Evolutionary conservation across 176 grass and related monocot species (phyloP).

Genomic region (Puccinellia tenuiflora): DNA sequence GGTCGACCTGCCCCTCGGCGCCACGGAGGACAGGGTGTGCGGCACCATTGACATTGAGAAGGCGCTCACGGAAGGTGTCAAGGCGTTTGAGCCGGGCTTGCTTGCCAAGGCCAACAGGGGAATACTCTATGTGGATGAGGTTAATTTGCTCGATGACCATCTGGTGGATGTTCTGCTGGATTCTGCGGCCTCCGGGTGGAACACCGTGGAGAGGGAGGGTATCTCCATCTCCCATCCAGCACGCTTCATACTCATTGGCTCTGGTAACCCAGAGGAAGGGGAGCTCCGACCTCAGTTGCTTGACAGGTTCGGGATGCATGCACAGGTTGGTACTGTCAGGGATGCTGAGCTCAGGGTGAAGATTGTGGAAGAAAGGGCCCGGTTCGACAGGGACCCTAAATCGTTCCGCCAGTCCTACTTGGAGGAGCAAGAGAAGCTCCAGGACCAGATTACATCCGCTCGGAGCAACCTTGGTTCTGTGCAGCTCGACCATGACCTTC

Average conservation of each 20-base stretch:
- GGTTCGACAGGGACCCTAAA: constrained; percentile 84
- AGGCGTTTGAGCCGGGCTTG: constrained; percentile 91
- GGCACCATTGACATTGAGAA: constrained; percentile 99
- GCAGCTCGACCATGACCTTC: constrained; percentile 81
- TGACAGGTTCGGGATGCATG: constrained; percentile 95
- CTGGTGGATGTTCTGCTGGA: constrained; percentile 92
- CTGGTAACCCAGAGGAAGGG: constrained; percentile 92
- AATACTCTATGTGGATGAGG: constrained; percentile 96
- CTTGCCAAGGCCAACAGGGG: constrained; percentile 97
- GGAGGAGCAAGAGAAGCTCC: constrained; percentile 84
- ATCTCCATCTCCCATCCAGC: constrained; percentile 98
- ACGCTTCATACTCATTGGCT: constrained; percentile 94
- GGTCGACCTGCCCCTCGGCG: constrained; percentile 94
- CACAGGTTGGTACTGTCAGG: constrained; percentile 81
- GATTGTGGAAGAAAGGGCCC: constrained; percentile 88
- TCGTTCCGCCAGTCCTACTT: constrained; percentile 63
- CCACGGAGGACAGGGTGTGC: constrained; percentile 95
- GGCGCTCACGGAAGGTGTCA: constrained; percentile 93
- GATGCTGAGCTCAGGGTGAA: constrained; percentile 92
- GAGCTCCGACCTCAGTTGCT: constrained; percentile 95
- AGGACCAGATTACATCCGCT: constrained; percentile 62
- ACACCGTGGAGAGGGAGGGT: constrained; percentile 98
- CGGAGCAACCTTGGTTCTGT: constrained; percentile 58
- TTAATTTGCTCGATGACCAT: constrained; percentile 91
- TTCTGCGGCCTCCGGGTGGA: constrained; percentile 82